Evolutionary conservation across 2,329 filamentous ascomycete species (phyloP).

Genomic region (Aspergillus proliferans): DNA sequence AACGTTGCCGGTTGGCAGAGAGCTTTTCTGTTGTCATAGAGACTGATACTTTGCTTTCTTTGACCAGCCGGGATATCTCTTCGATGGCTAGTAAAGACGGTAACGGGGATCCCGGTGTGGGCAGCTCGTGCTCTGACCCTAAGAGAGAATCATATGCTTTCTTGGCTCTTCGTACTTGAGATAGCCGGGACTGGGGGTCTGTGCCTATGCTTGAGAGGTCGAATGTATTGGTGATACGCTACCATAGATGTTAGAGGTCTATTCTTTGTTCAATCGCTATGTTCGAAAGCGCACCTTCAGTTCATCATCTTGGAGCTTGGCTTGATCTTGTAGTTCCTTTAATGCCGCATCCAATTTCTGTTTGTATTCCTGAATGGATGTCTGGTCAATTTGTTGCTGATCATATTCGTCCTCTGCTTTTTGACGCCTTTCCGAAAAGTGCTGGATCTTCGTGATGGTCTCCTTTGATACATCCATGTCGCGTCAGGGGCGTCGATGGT

Average conservation of each 20-base stretch:
- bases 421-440: constrained; percentile 29
- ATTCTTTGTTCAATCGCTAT: background rate
- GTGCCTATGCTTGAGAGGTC: constrained; percentile 25
- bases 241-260: constrained; percentile 9
- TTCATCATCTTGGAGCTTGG: constrained; percentile 43
- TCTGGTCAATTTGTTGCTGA: constrained; percentile 20
- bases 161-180: constrained; percentile 51
- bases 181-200: constrained; percentile 28
- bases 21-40: constrained; percentile 37
- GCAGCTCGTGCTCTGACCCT: constrained; percentile 58
- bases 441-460: constrained; percentile 27
- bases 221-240: constrained; percentile 26
- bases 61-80: constrained; percentile 57
- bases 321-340: constrained; percentile 55
- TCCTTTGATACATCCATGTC: constrained; percentile 28
- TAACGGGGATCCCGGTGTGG: constrained; percentile 60
- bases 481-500: background rate
- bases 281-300: constrained; percentile 34
- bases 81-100: constrained; percentile 67
- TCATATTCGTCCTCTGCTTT: constrained; percentile 29
- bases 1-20: constrained; percentile 28
- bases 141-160: constrained; percentile 61
- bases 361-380: constrained; percentile 28
- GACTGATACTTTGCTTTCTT: constrained; percentile 59
- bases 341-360: constrained; percentile 58